Conservation (phyloP, 1,284 basidiomycete species). For the Sporisorium scitamineum region DNA sequence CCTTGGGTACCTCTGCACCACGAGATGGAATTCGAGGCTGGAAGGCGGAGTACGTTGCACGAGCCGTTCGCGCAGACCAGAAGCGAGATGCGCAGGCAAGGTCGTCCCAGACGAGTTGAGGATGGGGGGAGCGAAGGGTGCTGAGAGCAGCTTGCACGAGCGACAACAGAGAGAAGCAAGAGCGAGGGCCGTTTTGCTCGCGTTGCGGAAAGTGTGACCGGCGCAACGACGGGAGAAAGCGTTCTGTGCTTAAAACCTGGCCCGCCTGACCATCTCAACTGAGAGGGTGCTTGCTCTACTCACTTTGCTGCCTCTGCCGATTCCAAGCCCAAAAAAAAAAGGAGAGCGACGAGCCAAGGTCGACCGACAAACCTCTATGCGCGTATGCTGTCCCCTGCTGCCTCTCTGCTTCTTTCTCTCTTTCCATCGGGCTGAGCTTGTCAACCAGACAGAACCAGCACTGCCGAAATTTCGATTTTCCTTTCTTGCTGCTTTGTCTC, state of each 20-base stretch:
- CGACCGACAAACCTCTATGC: not conserved
- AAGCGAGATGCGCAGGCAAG: not conserved
- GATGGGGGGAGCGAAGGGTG: conserved; percentile 5
- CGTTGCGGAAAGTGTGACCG: conserved; percentile 1
- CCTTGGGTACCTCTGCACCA: not conserved
- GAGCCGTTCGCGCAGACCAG: not conserved
- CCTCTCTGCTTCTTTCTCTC: not conserved
- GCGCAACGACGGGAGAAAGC: conserved; percentile 4
- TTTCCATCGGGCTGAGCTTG: not conserved
- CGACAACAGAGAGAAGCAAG: not conserved
- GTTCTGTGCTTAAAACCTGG: not conserved
- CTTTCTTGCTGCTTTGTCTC: no score
- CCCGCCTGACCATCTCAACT: conserved; percentile 7
- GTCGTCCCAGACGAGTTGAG: conserved; percentile 17
- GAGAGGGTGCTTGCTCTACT: not conserved
- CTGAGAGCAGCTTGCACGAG: conserved; percentile 10
- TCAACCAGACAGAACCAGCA: no score
- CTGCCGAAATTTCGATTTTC: conserved; percentile 1
- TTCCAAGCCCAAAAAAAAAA: conserved; percentile 1
- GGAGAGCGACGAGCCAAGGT: not conserved
- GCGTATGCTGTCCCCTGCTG: not conserved
- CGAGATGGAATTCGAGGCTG: not conserved
- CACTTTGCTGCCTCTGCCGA: not conserved
- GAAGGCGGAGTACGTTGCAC: not conserved
- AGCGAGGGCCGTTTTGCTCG: conserved; percentile 3